A percentile compares a stretch with the other conserved stretches of the same genome.
These are phyloP conservation scores for Xylaria polymorpha DNA, from an alignment of 2,329 filamentous ascomycete species.

Conservation along the genomic window DNA sequence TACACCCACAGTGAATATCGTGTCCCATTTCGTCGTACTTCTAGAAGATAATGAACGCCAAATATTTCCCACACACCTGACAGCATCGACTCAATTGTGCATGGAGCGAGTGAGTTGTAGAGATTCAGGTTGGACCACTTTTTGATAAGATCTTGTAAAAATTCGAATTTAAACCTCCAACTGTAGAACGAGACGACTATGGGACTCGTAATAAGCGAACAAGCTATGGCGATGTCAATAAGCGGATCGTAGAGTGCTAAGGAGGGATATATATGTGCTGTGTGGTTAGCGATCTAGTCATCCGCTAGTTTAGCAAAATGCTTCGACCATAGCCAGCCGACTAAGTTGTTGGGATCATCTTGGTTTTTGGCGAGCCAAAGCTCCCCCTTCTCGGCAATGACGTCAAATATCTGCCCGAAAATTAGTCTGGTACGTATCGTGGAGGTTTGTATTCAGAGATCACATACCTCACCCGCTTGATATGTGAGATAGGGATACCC, in stretches of 20 bases:
- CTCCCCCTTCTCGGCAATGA: conserved; percentile 96
- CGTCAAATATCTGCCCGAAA: conserved; percentile 76
- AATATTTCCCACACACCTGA: conserved; percentile 44
- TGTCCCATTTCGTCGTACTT: conserved; percentile 50
- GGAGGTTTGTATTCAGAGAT: conserved; percentile 2
- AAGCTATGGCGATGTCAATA: neutral
- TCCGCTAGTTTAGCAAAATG: conserved; percentile 83
- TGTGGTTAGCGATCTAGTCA: conserved; percentile 42
- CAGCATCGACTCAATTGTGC: conserved; percentile 33
- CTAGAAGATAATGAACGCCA: conserved; percentile 48
- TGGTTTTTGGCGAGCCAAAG: conserved; percentile 98
- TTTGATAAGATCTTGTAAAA: conserved; percentile 21
- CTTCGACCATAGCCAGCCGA: conserved; percentile 99
- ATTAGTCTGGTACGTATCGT: conserved; percentile 7
- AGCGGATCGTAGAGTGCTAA: neutral
- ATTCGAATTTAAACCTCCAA: conserved; percentile 17
- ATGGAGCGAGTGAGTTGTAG: conserved; percentile 15
- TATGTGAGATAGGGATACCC: conserved; percentile 97
- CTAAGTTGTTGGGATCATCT: conserved; percentile 80
- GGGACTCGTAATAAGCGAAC: conserved; percentile 4
- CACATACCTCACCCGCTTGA: conserved; percentile 84
- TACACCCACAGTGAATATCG: conserved; percentile 45
- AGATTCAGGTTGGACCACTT: conserved; percentile 33
- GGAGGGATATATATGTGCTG: conserved; percentile 13
- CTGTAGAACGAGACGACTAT: conserved; percentile 11